Evolutionary conservation across 2,329 filamentous ascomycete species (phyloP).

Genomic region (Ceratocystis cacaofunesta): DNA sequence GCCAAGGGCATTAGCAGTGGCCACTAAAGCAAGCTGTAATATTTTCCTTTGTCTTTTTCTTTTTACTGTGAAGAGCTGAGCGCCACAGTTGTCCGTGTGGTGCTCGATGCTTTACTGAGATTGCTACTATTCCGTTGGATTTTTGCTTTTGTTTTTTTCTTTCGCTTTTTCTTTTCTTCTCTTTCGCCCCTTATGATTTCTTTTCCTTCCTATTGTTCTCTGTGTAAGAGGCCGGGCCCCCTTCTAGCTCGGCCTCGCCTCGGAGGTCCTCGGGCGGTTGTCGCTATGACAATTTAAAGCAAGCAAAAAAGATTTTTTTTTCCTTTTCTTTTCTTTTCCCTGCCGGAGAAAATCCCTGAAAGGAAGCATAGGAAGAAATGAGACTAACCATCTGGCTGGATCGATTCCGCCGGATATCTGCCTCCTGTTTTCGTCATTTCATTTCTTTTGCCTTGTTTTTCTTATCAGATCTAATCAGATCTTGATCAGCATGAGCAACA

Average conservation of each 20-base stretch:
- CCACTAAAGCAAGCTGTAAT: constrained; percentile 8
- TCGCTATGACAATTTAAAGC: background rate
- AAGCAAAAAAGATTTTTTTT: background rate
- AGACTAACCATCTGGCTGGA: background rate
- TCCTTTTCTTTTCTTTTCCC: background rate
- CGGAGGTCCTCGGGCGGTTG: background rate
- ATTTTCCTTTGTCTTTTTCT: background rate
- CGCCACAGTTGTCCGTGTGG: background rate
- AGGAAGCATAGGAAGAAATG: background rate
- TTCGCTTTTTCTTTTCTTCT: background rate
- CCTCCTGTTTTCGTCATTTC: background rate
- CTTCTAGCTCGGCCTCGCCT: background rate
- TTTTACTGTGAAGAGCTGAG: background rate
- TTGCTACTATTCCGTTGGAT: background rate
- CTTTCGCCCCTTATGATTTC: background rate
- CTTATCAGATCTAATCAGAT: constrained; percentile 9
- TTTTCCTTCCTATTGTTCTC: background rate
- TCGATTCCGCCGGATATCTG: background rate
- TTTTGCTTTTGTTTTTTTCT: background rate
- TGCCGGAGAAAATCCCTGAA: background rate
- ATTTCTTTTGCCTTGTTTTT: background rate
- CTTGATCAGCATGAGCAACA: background rate
- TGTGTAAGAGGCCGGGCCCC: background rate
- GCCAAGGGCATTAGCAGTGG: constrained; percentile 32
- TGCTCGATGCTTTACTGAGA: background rate